Evolutionary conservation across 768 basidiomycete species (phyloP), one percentile per base, ranked within the genome.

Genomic region (Botryobasidium botryosum): DNA sequence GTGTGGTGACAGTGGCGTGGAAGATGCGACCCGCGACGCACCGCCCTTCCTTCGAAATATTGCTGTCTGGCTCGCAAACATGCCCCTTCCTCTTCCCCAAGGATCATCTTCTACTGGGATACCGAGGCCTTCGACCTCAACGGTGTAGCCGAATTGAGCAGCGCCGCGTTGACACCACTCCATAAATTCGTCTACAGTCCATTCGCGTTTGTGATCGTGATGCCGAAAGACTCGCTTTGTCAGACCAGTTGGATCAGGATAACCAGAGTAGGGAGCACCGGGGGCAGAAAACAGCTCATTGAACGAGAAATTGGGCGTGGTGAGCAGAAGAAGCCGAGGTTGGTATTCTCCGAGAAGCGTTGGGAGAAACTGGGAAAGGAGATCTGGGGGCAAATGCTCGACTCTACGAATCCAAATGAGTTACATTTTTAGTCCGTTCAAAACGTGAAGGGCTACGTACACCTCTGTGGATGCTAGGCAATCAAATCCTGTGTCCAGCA

Each of bases 201-300:
- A 91, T 58, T 92, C 87, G 50, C 90, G 86, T 52, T 87, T 80
- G 59, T 92, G 87, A 51, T 90, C 87, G 20, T 60, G 47, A 55
- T 91, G 84, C 18, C 87, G 68, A 63, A 88, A 90, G 24, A 80
- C 59, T 1, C 86, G 72, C 38, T 69, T 56, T 0, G 84, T 88
- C 15, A 80, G 71, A 12, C 68, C 64, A 0, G 85, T 88, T 2
- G 88, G 85, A 59, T 91, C 87, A 0, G 59, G 65, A 55, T 59
- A 75, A 1, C 80, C 85, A 20, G 48, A 23, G 12, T n/a, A 60
- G 57, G 29, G 61, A 10, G 23, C 24, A 13, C 23, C 64, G 0
- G 79, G 80, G 1, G 72, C 57, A 0, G 74, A 70, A 63, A 85
- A 87, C 1, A 77, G 73, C 17, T 66, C 68, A 51, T 87, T 91